phyloP scores from a whole-genome alignment of 768 basidiomycete genomes.

The Boletales sp. region DNA sequence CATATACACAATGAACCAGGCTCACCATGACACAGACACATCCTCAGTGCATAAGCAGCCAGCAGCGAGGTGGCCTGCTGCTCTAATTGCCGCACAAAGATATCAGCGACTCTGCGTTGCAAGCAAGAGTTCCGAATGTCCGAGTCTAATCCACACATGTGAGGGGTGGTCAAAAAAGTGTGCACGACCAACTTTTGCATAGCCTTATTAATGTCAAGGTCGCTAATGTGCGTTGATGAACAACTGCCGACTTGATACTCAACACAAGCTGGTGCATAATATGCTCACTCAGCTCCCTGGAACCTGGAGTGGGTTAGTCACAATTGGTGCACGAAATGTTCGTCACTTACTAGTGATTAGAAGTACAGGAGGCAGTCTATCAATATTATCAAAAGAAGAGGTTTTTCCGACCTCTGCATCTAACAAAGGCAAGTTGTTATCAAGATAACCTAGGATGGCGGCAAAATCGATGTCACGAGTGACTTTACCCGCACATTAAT shows the following conservation, averaged over 20 bases:
- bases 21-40: conserved; percentile 1
- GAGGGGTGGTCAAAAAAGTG: background rate
- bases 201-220: conserved; percentile 11
- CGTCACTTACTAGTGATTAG: background rate
- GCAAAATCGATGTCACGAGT: background rate
- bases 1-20: background rate
- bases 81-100: conserved; percentile 1
- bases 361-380: background rate
- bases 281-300: background rate
- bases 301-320: background rate
- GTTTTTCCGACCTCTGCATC: background rate
- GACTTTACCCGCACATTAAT: background rate
- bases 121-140: background rate
- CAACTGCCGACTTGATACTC: background rate
- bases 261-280: background rate
- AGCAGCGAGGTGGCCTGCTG: conserved; percentile 1
- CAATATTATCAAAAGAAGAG: background rate
- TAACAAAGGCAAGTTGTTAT: background rate
- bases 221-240: background rate
- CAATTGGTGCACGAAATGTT: too few relatives aligned
- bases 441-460: conserved; percentile 4
- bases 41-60: conserved; percentile 7
- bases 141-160: background rate
- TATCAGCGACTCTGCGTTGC: background rate
- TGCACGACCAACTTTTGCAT: conserved; percentile 1